A percentile compares a stretch with the other conserved stretches of the same genome.
Conservation (phyloP, 2,329 filamentous ascomycete species). For the Lojkania enalia region DNA sequence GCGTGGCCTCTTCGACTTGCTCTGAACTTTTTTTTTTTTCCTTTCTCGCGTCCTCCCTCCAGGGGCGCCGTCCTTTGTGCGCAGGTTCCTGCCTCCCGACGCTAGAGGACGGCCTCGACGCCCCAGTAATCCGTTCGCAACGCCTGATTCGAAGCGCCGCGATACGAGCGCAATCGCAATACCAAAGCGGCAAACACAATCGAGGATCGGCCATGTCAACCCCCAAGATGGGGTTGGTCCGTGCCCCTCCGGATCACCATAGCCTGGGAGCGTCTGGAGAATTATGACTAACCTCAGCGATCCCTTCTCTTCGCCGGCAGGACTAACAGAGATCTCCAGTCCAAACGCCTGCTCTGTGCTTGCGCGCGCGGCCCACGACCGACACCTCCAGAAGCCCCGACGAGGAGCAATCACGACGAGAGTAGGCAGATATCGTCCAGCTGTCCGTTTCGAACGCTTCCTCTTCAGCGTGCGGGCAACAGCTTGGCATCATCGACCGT, state of each 20-base stretch:
- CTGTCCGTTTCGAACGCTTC: not conserved
- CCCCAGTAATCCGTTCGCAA: not conserved
- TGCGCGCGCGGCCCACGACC: not conserved
- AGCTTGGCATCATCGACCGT: constrained; percentile 31
- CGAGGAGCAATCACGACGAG: not conserved
- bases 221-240: not conserved
- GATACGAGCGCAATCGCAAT: constrained; percentile 1
- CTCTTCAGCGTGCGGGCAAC: not conserved
- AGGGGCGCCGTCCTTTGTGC: constrained; percentile 1
- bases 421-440: not conserved
- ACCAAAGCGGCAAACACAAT: not conserved
- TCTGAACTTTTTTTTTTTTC: too few species aligned
- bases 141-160: constrained; percentile 16
- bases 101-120: constrained; percentile 3
- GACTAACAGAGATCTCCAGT: constrained; percentile 22
- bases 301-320: constrained; percentile 23
- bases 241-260: too few species aligned
- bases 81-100: constrained; percentile 17
- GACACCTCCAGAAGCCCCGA: too few species aligned
- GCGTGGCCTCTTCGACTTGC: not conserved
- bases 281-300: constrained; percentile 26
- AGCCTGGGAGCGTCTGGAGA: constrained; percentile 22
- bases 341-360: constrained; percentile 32
- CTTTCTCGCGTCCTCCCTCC: too few species aligned
- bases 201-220: too few species aligned